Base-by-base conservation (phyloP, 1,139 yeast genomes). In the Geotrichum cucujoidarum region DNA sequence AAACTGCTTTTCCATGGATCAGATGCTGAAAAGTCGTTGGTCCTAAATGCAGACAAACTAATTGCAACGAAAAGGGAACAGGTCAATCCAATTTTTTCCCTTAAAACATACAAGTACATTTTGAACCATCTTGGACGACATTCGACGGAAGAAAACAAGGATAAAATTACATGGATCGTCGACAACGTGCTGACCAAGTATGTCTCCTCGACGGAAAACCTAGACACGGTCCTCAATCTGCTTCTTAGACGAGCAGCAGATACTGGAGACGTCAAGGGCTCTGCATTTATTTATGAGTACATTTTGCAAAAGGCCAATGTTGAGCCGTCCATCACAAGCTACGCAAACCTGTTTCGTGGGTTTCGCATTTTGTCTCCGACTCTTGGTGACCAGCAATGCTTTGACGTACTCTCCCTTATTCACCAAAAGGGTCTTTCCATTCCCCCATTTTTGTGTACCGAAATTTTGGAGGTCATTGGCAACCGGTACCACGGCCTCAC, bases 181-280 rank as follows among this genome's bases (percentile, higher is more conserved):
- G 43, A 46, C 21, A 32, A 43, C 3, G 31, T 49, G 7, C 48
- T 59, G 21, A 54, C 54, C 39, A 34, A 47, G 16, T 54, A 50
- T 42, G 48, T 55, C 14, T 47, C 47, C 29, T 40, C 46, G 14
- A 48, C 57, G 8, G 43, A 55, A 24, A 47, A 44, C 17, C 25
- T 47, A 8, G 45, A 36, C 16, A 49, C 41, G 4, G 51, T 53
- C 5, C 43, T 54, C 21, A 40, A 49, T 5, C 43, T 55, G 18
- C 48, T 57, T 3, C 40, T 60, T 32, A 41, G 52, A 20, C 49
- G 59, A 7, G 59, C 60, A 1, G 49, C 57, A 13, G 58, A 60
- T 24, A 29, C 53, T 24, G 63, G 58, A 16, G 58, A 60, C n/a
- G 51, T 60, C 39, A 46, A 47, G 5, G 53, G 55, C 4, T 60